These are phyloP conservation scores for Russula virescens DNA, from an alignment of 768 basidiomycete genomes.

Conservation along the genomic window DNA sequence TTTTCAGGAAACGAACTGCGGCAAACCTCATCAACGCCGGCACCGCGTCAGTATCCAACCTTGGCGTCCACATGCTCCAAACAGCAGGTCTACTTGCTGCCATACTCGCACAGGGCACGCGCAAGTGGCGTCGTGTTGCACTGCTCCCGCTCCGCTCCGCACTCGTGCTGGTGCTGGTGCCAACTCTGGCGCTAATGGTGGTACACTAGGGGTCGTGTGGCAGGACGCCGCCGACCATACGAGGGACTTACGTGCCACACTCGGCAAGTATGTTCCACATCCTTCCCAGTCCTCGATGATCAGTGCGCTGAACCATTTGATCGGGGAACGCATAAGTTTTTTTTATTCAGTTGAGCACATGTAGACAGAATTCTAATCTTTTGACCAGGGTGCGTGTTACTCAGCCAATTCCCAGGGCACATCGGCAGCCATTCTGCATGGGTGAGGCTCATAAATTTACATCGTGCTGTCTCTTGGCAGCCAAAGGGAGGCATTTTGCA, in stretches of 20 bases:
- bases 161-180: not conserved
- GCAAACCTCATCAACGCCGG: slow-evolving; percentile 46
- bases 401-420: no score
- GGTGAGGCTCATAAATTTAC: no score
- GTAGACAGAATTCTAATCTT: no score
- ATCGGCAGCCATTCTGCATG: no score
- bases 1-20: slow-evolving; percentile 31
- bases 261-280: slow-evolving; percentile 28
- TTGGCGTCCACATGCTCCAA: slow-evolving; percentile 42
- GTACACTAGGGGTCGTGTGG: slow-evolving; percentile 26
- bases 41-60: slow-evolving; percentile 39
- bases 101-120: slow-evolving; percentile 29
- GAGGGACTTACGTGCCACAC: slow-evolving; percentile 24
- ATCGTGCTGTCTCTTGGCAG: no score
- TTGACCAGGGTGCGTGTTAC: no score
- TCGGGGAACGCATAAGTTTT: no score
- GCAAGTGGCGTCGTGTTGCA: slow-evolving; percentile 49
- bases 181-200: not conserved
- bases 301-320: no score
- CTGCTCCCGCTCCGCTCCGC: slow-evolving; percentile 37
- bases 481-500: no score
- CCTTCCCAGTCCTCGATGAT: no score
- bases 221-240: slow-evolving; percentile 28
- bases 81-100: slow-evolving; percentile 43
- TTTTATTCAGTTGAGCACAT: no score